These are phyloP conservation scores for Diutina catenulata DNA, from an alignment of 1,139 yeast genomes.

Conservation along the genomic window DNA sequence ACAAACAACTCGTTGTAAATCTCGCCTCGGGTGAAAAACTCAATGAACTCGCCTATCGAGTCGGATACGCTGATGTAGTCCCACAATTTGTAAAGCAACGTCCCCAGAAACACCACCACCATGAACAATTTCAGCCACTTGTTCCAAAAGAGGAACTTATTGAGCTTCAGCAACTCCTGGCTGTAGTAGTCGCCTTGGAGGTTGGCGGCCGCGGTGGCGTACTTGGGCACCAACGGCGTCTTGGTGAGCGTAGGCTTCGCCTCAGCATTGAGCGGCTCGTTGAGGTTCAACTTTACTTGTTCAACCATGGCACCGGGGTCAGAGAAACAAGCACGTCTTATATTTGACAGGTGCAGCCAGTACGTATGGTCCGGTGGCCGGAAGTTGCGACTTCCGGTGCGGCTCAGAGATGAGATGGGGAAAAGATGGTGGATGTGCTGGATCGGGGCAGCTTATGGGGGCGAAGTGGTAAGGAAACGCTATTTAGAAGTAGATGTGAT, in stretches of 20 bases:
- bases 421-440: no score
- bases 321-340: no score
- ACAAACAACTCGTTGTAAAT: slow-evolving; percentile 17
- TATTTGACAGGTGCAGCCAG: no score
- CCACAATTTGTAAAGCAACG: slow-evolving; percentile 13
- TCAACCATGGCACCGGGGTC: slow-evolving; percentile 14
- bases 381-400: no score
- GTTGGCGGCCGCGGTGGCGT: slow-evolving; percentile 47
- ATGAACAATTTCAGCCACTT: slow-evolving; percentile 14
- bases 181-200: slow-evolving; percentile 54
- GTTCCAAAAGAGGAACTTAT: slow-evolving; percentile 37
- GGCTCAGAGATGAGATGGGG: no score
- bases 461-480: no score
- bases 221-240: slow-evolving; percentile 39
- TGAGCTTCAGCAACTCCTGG: slow-evolving; percentile 42
- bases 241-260: slow-evolving; percentile 38
- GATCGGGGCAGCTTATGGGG: no score
- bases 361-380: no score
- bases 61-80: slow-evolving; percentile 22
- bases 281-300: slow-evolving; percentile 39
- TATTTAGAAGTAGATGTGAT: no score
- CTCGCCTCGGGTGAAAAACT: slow-evolving; percentile 7
- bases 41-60: slow-evolving; percentile 22
- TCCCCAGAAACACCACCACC: slow-evolving; percentile 14
- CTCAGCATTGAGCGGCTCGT: slow-evolving; percentile 39